Conservation (phyloP, 768 basidiomycete genomes). For the Tylopilus cervinicoccineus region DNA sequence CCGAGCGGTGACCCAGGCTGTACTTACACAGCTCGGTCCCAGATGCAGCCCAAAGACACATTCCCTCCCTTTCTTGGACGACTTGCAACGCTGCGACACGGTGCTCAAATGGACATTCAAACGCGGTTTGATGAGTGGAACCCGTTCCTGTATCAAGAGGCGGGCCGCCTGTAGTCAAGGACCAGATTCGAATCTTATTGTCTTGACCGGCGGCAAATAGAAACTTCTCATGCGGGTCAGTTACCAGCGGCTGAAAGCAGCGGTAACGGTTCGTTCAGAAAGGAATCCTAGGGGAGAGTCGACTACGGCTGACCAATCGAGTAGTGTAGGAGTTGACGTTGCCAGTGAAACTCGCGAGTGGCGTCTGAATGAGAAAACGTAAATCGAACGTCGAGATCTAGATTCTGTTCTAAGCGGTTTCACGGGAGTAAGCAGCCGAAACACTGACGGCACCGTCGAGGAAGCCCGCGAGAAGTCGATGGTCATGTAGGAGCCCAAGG, state of each 20-base stretch:
- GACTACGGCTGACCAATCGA: conserved; percentile 43
- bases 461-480: conserved; percentile 53
- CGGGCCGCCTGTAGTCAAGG: conserved; percentile 48
- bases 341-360: conserved; percentile 47
- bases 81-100: conserved; percentile 50
- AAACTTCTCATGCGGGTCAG: conserved; percentile 53
- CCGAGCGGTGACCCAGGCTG: conserved; percentile 41
- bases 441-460: conserved; percentile 56
- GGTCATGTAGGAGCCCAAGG: conserved; percentile 45
- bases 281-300: background rate
- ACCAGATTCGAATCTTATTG: conserved; percentile 62
- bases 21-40: conserved; percentile 45
- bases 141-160: conserved; percentile 15
- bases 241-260: conserved; percentile 50
- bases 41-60: conserved; percentile 52
- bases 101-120: conserved; percentile 33
- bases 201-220: conserved; percentile 73
- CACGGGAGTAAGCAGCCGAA: background rate
- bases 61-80: conserved; percentile 36
- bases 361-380: conserved; percentile 46
- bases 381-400: conserved; percentile 63
- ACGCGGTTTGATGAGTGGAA: conserved; percentile 21
- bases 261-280: conserved; percentile 5
- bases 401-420: background rate
- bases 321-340: conserved; percentile 54